A percentile compares a stretch with the other conserved stretches of the same genome.
Evolutionary conservation across 768 basidiomycete species (phyloP).

Genomic region (Pisolithus albus): DNA sequence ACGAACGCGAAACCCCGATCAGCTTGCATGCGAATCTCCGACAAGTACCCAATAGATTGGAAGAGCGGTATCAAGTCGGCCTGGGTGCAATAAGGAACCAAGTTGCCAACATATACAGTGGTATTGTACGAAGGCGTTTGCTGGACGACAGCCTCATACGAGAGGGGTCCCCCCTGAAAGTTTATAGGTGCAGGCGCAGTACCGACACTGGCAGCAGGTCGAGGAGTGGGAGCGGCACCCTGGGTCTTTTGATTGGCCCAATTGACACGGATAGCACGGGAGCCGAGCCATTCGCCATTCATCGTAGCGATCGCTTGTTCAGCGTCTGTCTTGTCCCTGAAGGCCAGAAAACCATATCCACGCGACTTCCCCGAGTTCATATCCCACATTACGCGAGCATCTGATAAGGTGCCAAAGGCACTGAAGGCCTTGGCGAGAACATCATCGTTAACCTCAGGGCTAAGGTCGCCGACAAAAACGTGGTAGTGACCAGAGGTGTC

Average conservation of each 20-base stretch:
- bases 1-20: constrained; percentile 99
- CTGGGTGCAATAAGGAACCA: constrained; percentile 95
- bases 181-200: constrained; percentile 85
- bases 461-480: constrained; percentile 99
- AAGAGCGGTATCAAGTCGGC: constrained; percentile 97
- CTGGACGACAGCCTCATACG: constrained; percentile 87
- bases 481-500: constrained; percentile 97
- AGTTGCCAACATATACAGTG: constrained; percentile 97
- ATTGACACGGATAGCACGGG: constrained; percentile 97
- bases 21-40: constrained; percentile 98
- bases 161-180: constrained; percentile 82
- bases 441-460: constrained; percentile 97
- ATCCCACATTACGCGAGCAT: constrained; percentile 99
- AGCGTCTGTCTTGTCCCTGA: constrained; percentile 97
- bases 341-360: constrained; percentile 97
- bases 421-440: constrained; percentile 95
- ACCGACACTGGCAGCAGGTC: constrained; percentile 40
- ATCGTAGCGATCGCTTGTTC: constrained; percentile 99
- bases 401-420: constrained; percentile 93
- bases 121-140: constrained; percentile 93
- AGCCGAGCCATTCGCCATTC: constrained; percentile 99
- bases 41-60: constrained; percentile 97
- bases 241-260: constrained; percentile 99
- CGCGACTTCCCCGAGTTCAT: constrained; percentile 99
- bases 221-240: constrained; percentile 44